These are phyloP conservation scores for Nidula microcarpa DNA, from an alignment of 768 basidiomycete species.

Conservation along the genomic window DNA sequence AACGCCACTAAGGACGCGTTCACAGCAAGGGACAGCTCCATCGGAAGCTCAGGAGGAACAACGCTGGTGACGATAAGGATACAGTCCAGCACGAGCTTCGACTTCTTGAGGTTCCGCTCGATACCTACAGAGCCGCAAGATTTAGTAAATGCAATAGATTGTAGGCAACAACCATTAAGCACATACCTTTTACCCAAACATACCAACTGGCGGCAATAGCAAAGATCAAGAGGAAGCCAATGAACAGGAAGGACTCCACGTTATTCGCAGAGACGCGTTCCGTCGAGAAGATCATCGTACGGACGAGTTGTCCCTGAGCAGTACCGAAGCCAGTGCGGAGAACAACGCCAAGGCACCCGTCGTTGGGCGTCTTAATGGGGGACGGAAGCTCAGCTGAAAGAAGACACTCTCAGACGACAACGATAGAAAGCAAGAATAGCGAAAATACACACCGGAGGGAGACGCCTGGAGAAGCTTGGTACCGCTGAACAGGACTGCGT, in stretches of 20 bases:
- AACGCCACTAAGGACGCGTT: conserved; percentile 92
- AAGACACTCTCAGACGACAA: too few relatives aligned
- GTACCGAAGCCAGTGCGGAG: conserved; percentile 97
- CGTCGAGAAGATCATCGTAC: conserved; percentile 99
- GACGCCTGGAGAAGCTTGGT: conserved; percentile 94
- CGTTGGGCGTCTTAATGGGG: conserved; percentile 75
- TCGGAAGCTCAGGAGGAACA: conserved; percentile 95
- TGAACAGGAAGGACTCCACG: conserved; percentile 93
- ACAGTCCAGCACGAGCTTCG: conserved; percentile 92
- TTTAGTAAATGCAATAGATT: neutral
- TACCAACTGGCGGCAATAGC: conserved; percentile 98
- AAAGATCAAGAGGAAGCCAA: conserved; percentile 96
- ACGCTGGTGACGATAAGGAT: conserved; percentile 96
- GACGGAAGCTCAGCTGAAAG: conserved; percentile 29
- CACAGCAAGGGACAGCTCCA: conserved; percentile 96
- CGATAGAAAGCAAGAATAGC: too few relatives aligned
- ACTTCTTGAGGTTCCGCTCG: conserved; percentile 89
- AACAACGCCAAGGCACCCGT: conserved; percentile 89
- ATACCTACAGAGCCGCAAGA: conserved; percentile 51
- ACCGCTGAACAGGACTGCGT: conserved; percentile 87
- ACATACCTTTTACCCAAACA: conserved; percentile 91
- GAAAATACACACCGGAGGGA: conserved; percentile 34
- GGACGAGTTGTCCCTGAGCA: conserved; percentile 92
- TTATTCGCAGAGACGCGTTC: conserved; percentile 98
- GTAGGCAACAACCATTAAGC: neutral